phyloP scores from a whole-genome alignment of 1,284 basidiomycete species.

The Leccinum pallidistipes region DNA sequence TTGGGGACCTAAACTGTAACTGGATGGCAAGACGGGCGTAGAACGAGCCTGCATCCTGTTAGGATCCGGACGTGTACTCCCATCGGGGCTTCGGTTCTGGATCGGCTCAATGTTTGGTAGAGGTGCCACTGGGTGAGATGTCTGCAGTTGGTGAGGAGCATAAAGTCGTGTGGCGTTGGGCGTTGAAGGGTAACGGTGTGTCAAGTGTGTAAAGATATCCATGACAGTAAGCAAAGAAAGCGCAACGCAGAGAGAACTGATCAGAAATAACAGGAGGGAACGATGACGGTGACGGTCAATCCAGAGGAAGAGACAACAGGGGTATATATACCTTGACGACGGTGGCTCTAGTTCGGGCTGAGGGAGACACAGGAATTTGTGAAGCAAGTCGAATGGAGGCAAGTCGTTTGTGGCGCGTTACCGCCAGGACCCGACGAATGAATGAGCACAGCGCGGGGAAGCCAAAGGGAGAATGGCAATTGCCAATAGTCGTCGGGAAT shows the following conservation, averaged over 20 bases:
- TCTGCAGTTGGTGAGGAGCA: conserved; percentile 5
- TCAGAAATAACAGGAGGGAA: not conserved
- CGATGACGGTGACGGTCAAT: conserved; percentile 1
- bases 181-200: conserved; percentile 20
- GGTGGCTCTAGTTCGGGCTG: not conserved
- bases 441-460: conserved; percentile 8
- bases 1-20: not conserved
- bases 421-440: conserved; percentile 5
- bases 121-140: not conserved
- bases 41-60: not conserved
- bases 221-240: conserved; percentile 5
- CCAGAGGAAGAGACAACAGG: not conserved
- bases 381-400: not conserved
- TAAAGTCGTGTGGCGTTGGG: not conserved
- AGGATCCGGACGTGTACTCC: not conserved
- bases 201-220: conserved; percentile 19
- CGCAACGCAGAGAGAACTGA: not conserved
- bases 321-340: conserved; percentile 19
- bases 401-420: conserved; percentile 8
- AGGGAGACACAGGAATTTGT: not conserved
- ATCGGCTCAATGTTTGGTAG: not conserved
- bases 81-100: not conserved
- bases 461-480: conserved; percentile 5
- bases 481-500: not conserved
- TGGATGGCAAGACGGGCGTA: not conserved